These are phyloP conservation scores for Lipomyces kockii DNA, from an alignment of 805 yeast species.

Conservation along the genomic window DNA sequence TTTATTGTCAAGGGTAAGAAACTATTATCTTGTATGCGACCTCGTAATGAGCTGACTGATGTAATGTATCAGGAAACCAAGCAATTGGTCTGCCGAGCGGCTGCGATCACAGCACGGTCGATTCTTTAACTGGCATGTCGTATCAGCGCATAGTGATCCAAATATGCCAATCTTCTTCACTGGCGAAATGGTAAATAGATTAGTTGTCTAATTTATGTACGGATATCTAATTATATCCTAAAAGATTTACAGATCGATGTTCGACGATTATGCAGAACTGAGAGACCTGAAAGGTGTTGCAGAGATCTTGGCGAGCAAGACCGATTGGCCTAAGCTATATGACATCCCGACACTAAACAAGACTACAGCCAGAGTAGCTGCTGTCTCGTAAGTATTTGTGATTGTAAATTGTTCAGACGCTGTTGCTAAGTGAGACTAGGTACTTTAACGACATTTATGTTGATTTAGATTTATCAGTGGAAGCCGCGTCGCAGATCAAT, in stretches of 20 bases:
- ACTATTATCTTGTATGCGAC: neutral
- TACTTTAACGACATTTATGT: conserved; percentile 47
- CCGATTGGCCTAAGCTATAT: conserved; percentile 50
- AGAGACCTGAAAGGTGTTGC: conserved; percentile 51
- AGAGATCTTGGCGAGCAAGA: conserved; percentile 39
- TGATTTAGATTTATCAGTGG: conserved; percentile 49
- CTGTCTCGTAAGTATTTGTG: conserved; percentile 30
- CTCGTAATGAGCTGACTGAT: conserved; percentile 32
- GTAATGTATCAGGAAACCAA: conserved; percentile 33
- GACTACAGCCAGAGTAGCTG: conserved; percentile 35
- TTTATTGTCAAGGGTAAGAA: conserved; percentile 53
- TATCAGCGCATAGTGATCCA: conserved; percentile 22
- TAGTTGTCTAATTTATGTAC: neutral
- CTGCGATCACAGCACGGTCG: conserved; percentile 42
- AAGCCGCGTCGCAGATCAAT: conserved; percentile 46
- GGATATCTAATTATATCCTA: too few relatives aligned
- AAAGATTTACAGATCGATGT: conserved; percentile 55
- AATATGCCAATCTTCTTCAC: conserved; percentile 50
- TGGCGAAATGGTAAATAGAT: conserved; percentile 53
- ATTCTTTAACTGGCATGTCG: conserved; percentile 40
- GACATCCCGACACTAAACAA: conserved; percentile 43
- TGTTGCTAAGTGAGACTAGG: conserved; percentile 2
- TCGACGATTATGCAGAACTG: conserved; percentile 54
- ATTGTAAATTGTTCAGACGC: neutral
- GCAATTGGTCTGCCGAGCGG: conserved; percentile 57